Percentiles rank a stretch among this genome's conserved stretches.
These are phyloP conservation scores for Dissophora globulifera DNA, from an alignment of 192 early-diverging fungal species.

Conservation along the genomic window DNA sequence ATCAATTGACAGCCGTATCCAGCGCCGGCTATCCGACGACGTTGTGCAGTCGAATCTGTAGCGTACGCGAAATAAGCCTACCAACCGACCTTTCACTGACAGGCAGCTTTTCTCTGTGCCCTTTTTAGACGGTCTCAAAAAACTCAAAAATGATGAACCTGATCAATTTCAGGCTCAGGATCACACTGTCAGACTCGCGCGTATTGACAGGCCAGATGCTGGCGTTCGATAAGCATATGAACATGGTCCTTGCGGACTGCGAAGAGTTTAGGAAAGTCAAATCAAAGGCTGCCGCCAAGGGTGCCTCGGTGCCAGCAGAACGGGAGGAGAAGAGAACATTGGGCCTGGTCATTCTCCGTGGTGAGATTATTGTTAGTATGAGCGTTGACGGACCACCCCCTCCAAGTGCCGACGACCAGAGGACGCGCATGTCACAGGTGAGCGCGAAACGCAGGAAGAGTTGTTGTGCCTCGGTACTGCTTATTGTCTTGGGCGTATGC, in stretches of 20 bases:
- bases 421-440: slow-evolving; percentile 60
- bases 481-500: no score
- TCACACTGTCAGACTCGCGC: slow-evolving; percentile 92
- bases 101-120: no score
- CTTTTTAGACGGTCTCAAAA: slow-evolving; percentile 69
- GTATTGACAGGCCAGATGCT: slow-evolving; percentile 97
- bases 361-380: slow-evolving; percentile 92
- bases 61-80: no score
- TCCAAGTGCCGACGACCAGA: slow-evolving; percentile 63
- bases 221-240: slow-evolving; percentile 99
- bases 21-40: no score
- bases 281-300: slow-evolving; percentile 67
- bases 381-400: slow-evolving; percentile 94
- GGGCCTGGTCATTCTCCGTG: slow-evolving; percentile 94
- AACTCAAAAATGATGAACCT: slow-evolving; percentile 92
- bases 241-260: slow-evolving; percentile 96
- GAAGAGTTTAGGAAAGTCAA: slow-evolving; percentile 96
- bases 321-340: slow-evolving; percentile 93
- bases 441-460: no score
- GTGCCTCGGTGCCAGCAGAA: slow-evolving; percentile 23
- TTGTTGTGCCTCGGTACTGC: no score
- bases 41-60: no score
- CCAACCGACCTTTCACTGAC: no score
- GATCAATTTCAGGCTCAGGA: slow-evolving; percentile 93
- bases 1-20: no score